Evolutionary conservation across 1,284 basidiomycete genomes (phyloP), one percentile per base, ranked within the genome.

Genomic region (Ganoderma lingzhi): DNA sequence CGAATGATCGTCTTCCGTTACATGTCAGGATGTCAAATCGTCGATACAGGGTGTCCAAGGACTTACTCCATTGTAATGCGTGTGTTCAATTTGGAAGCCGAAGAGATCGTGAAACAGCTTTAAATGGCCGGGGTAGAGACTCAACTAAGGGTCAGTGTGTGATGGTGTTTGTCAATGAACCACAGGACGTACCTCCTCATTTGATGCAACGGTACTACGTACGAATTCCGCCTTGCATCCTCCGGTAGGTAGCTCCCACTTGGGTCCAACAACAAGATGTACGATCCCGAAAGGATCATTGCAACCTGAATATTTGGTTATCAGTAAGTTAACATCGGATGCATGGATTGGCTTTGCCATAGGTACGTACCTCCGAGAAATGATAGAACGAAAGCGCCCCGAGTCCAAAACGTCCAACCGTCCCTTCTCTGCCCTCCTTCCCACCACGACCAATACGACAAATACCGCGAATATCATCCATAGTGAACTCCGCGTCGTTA

Each of bases 311-410:
- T n/a, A 6, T 30, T 35, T 35, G 19, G 28, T 32, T 48, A 37
- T 10, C 35, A 30, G 62, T n/a, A 64, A 41, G 9, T 41, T 35
- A 6, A 62, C 9, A n/a, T 35, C 63, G 17, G 53, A 30, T 15
- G 65, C 17, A 42, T 48, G 23, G 30, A 30, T 39, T n/a, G 2
- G 39, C 14, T 32, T 45, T 55, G 58, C 5, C 58, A 48, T 30
- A 19, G 14, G 17, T 10, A 71, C 79, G 48, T 68, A 85, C 85
- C 76, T 87, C 85, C 1, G 83, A 82, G 61, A 87, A 81, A 68
- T 87, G 84, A 65, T 84, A 88, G 78, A 86, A 82, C 0, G 84
- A 83, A 9, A 87, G 77, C 8, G 84, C 82, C 8, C 86, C 86
- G 14, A 84, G 77, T 2, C 86, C 86, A 76, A 86, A 88, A 48